Percentiles rank a stretch among this genome's conserved stretches.
These are phyloP conservation scores for Protomyces inundatus DNA, from an alignment of 1,139 yeast species.

Conservation along the genomic window DNA sequence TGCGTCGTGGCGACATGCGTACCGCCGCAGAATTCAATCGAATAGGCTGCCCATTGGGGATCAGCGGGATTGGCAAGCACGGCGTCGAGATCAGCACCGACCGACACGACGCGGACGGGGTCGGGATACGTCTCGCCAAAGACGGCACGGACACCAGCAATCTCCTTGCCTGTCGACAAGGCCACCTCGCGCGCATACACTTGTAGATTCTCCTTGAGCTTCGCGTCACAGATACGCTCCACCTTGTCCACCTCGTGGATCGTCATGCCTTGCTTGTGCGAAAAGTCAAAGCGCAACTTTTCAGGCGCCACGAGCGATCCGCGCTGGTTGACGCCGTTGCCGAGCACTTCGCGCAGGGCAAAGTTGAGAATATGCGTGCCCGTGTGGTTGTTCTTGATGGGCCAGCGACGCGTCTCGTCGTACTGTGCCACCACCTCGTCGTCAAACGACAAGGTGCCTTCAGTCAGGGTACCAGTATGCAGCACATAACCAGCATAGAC, in stretches of 20 bases:
- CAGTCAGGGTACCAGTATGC: constrained; percentile 81
- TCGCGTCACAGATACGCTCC: constrained; percentile 66
- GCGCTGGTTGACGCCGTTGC: constrained; percentile 86
- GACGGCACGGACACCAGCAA: constrained; percentile 88
- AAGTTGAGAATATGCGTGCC: constrained; percentile 93
- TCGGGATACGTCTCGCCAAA: constrained; percentile 99
- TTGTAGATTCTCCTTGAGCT: constrained; percentile 61
- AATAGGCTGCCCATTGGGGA: constrained; percentile 66
- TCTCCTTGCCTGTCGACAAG: constrained; percentile 63
- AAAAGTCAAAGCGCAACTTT: constrained; percentile 90
- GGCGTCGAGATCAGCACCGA: constrained; percentile 85
- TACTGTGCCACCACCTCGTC: constrained; percentile 77
- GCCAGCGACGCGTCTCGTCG: constrained; percentile 93
- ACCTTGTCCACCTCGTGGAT: constrained; percentile 66
- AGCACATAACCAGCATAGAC: constrained; percentile 88
- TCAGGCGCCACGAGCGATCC: constrained; percentile 96
- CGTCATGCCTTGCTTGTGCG: constrained; percentile 73
- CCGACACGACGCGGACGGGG: constrained; percentile 95
- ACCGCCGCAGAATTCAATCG: constrained; percentile 98
- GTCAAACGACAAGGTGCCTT: constrained; percentile 64
- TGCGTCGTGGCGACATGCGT: constrained; percentile 91
- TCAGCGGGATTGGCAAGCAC: constrained; percentile 64
- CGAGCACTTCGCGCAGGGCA: constrained; percentile 79
- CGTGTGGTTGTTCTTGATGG: constrained; percentile 94
- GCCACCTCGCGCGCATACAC: constrained; percentile 83